Evolutionary conservation across 139 green algal species (phyloP).

Genomic region (Picochlorum sp.): DNA sequence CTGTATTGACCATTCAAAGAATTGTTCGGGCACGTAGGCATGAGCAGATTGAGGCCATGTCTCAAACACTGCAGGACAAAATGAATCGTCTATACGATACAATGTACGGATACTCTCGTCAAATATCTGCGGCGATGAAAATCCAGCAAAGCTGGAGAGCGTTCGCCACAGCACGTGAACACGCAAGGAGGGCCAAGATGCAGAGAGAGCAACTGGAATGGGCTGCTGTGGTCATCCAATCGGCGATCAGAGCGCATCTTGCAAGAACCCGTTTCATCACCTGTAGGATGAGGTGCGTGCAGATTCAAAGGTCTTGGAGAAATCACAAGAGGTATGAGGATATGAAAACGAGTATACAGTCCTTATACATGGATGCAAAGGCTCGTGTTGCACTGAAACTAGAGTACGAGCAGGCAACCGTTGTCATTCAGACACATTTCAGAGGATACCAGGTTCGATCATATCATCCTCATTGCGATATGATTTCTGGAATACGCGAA

Average conservation of each 20-base stretch:
- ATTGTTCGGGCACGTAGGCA: background rate
- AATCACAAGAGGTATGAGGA: background rate
- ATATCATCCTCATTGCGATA: background rate
- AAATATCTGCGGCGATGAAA: too few relatives aligned
- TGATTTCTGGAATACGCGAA: background rate
- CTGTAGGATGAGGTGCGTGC: background rate
- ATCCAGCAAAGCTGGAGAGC: too few relatives aligned
- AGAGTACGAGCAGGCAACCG: background rate
- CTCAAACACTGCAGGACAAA: conserved; percentile 16
- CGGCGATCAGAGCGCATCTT: background rate
- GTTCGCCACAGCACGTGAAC: background rate
- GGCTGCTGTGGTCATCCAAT: background rate
- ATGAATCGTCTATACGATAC: conserved; percentile 15
- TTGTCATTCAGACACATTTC: background rate
- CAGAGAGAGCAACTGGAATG: background rate
- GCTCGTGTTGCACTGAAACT: background rate
- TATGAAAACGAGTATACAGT: background rate
- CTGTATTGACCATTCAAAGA: background rate
- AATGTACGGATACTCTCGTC: too few relatives aligned
- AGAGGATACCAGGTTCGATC: background rate
- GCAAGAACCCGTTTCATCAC: background rate
- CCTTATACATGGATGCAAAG: background rate
- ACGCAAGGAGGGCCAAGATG: background rate
- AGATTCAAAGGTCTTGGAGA: background rate
- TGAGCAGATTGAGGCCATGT: background rate